phyloP scores from a whole-genome alignment of 352 stramenopile genomes.

The Phytophthora pseudosyringae region DNA sequence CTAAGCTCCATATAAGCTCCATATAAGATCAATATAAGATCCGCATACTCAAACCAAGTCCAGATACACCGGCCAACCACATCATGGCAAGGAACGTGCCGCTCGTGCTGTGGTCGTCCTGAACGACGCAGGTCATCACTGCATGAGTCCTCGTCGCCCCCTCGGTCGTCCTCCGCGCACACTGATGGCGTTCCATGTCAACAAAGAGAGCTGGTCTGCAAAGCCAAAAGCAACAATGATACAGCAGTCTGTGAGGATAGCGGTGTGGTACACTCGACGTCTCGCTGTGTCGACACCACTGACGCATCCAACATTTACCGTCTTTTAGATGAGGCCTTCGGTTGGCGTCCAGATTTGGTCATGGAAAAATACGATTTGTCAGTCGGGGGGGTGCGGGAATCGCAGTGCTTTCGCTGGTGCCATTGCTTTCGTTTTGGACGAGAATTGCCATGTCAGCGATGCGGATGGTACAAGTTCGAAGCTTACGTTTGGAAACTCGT shows the following conservation, averaged over 20 bases:
- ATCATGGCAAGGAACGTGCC: too few species aligned
- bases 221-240: background rate
- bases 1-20: too few species aligned
- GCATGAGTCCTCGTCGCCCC: too few species aligned
- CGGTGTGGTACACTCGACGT: background rate
- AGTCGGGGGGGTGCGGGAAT: background rate
- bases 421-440: slow-evolving; percentile 3
- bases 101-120: too few species aligned
- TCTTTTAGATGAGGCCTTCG: slow-evolving; percentile 4
- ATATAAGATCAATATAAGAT: too few species aligned
- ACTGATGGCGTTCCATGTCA: too few species aligned
- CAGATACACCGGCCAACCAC: too few species aligned
- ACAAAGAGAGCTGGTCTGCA: slow-evolving; percentile 11
- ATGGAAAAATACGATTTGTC: slow-evolving; percentile 8
- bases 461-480: background rate
- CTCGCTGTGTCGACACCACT: background rate
- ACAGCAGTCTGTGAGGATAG: background rate
- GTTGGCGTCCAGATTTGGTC: slow-evolving; percentile 10
- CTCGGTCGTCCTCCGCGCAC: too few species aligned
- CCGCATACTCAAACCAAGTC: too few species aligned
- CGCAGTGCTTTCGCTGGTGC: background rate
- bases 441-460: slow-evolving; percentile 1
- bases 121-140: too few species aligned
- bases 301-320: background rate
- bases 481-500: slow-evolving; percentile 1